Conservation (phyloP, 2,329 filamentous ascomycete species). For the Purpureocillium takamizusanense region DNA sequence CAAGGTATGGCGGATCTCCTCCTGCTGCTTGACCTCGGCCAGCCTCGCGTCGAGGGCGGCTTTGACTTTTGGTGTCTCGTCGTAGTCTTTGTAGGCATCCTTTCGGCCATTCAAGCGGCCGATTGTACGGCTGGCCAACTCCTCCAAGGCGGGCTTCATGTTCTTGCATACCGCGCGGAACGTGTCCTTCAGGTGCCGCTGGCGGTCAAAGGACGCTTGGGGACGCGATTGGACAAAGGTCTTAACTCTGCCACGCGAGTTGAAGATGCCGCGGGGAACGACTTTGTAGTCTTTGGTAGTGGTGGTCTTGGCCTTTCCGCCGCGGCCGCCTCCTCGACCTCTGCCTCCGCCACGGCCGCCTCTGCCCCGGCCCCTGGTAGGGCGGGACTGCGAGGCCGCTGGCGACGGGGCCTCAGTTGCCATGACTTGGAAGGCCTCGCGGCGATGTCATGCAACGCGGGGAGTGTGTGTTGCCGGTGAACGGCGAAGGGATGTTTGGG, state of each 20-base stretch:
- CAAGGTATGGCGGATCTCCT: constrained; percentile 4
- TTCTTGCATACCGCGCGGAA: constrained; percentile 55
- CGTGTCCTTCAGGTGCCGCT: constrained; percentile 56
- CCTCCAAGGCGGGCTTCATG: constrained; percentile 55
- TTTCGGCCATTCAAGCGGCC: constrained; percentile 47
- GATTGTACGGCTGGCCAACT: constrained; percentile 52
- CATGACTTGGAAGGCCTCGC: constrained; percentile 17
- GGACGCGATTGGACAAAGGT: constrained; percentile 43
- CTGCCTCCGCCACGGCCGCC: constrained; percentile 3
- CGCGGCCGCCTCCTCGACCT: constrained; percentile 16
- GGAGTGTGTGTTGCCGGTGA: not conserved
- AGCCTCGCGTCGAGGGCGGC: constrained; percentile 20
- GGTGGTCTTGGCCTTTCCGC: constrained; percentile 18
- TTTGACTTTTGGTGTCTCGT: constrained; percentile 40
- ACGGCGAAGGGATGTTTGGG: too few species aligned
- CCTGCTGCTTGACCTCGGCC: constrained; percentile 25
- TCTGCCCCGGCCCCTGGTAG: constrained; percentile 20
- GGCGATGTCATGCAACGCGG: constrained; percentile 19
- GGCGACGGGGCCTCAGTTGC: constrained; percentile 27
- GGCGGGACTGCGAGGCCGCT: constrained; percentile 21
- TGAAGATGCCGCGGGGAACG: constrained; percentile 28
- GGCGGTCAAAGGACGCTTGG: constrained; percentile 52
- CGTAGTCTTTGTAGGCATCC: constrained; percentile 38
- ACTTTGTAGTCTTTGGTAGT: constrained; percentile 22
- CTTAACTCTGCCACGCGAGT: constrained; percentile 44